A percentile compares a stretch with the other conserved stretches of the same genome.
These are phyloP conservation scores for Peterozyma toletana DNA, from an alignment of 805 yeast genomes.

Conservation along the genomic window DNA sequence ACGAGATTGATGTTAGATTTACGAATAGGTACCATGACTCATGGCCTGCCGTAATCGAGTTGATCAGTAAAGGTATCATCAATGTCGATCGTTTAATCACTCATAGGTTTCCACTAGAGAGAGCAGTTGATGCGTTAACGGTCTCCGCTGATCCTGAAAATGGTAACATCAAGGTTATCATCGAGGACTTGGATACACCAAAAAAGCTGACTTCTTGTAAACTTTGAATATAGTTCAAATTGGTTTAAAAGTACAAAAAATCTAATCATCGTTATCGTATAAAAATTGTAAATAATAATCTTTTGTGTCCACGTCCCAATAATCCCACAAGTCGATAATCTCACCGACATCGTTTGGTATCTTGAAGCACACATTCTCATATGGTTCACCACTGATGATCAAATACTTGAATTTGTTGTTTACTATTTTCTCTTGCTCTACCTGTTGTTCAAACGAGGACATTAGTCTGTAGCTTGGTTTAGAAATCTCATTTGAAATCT, in stretches of 20 bases:
- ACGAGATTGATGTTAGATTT: constrained; percentile 43
- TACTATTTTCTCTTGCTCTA: constrained; percentile 35
- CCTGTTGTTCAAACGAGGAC: constrained; percentile 64
- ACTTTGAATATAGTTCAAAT: no score
- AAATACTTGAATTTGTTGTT: constrained; percentile 55
- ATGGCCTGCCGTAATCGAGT: constrained; percentile 49
- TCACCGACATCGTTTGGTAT: constrained; percentile 48
- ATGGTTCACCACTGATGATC: constrained; percentile 84
- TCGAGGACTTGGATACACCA: constrained; percentile 21
- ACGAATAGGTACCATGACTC: constrained; percentile 49
- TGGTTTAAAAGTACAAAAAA: no score
- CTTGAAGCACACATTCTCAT: constrained; percentile 71
- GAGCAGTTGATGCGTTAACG: constrained; percentile 39
- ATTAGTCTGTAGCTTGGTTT: constrained; percentile 68
- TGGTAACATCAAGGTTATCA: constrained; percentile 41
- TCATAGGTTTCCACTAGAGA: constrained; percentile 38
- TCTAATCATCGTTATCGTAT: no score
- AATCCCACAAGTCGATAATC: constrained; percentile 55
- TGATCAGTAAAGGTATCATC: constrained; percentile 36
- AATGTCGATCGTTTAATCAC: constrained; percentile 41
- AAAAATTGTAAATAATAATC: constrained; percentile 56
- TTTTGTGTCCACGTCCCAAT: constrained; percentile 65
- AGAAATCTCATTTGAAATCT: constrained; percentile 17
- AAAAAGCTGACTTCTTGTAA: no score
- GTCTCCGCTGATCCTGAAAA: constrained; percentile 30